These are phyloP conservation scores for Gnetum montanum DNA, from an alignment of 75 land plant species.

Conservation along the genomic window DNA sequence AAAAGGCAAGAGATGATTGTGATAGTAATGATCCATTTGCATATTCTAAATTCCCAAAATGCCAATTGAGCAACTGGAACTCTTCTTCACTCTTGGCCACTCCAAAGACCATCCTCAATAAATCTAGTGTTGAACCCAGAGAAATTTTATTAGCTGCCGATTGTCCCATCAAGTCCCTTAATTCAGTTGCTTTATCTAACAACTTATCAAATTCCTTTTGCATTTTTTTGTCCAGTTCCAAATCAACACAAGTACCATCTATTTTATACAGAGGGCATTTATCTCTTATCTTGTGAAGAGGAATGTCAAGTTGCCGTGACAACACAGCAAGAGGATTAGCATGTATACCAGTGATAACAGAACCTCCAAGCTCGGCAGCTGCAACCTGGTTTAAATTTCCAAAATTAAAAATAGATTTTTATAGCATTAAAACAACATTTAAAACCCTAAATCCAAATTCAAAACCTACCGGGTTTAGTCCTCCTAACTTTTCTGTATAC, in stretches of 20 bases:
- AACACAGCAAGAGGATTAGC: slow-evolving; percentile 89
- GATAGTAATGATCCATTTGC: slow-evolving; percentile 85
- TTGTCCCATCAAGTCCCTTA: slow-evolving; percentile 53
- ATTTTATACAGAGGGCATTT: slow-evolving; percentile 80
- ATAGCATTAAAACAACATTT: too few relatives aligned
- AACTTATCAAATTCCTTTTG: slow-evolving; percentile 76
- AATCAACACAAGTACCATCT: slow-evolving; percentile 49
- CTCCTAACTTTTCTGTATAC: slow-evolving; percentile 56
- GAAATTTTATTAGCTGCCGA: slow-evolving; percentile 42
- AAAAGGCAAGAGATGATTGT: slow-evolving; percentile 61
- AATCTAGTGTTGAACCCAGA: slow-evolving; percentile 66
- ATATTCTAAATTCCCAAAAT: slow-evolving; percentile 85
- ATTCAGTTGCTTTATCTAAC: slow-evolving; percentile 54
- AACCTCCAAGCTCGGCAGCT: slow-evolving; percentile 86
- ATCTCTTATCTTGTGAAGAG: slow-evolving; percentile 83
- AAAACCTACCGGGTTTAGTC: too few relatives aligned
- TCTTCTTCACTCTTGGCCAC: slow-evolving; percentile 50
- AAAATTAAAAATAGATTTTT: too few relatives aligned
- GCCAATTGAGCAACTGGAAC: slow-evolving; percentile 80
- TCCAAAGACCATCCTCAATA: slow-evolving; percentile 35
- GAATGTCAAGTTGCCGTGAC: slow-evolving; percentile 74
- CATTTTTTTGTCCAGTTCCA: slow-evolving; percentile 45
- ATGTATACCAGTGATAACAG: slow-evolving; percentile 90
- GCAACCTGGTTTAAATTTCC: slow-evolving; percentile 37
- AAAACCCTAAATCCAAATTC: too few relatives aligned